These are phyloP conservation scores for Chrysopogon serrulatus DNA, from an alignment of 176 grass and related monocot genomes.

Conservation along the genomic window DNA sequence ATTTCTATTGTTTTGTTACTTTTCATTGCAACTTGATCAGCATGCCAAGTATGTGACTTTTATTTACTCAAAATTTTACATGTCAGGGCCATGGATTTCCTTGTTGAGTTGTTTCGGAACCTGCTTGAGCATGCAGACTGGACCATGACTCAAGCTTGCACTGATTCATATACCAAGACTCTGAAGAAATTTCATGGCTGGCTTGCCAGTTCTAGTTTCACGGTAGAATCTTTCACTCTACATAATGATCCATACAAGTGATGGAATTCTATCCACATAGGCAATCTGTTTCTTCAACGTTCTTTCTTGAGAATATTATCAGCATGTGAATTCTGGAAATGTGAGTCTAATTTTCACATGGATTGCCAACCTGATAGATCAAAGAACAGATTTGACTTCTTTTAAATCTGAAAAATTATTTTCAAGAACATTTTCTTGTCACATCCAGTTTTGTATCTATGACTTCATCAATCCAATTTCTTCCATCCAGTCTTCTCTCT, in stretches of 20 bases:
- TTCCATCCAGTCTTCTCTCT: neutral
- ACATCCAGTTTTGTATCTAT: neutral
- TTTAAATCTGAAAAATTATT: neutral
- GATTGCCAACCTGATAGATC: neutral
- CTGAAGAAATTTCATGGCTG: slow-evolving; percentile 97
- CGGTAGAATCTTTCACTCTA: slow-evolving; percentile 38
- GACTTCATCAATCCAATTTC: neutral
- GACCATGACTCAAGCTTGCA: slow-evolving; percentile 89
- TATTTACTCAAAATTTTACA: slow-evolving; percentile 14
- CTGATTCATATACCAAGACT: slow-evolving; percentile 88
- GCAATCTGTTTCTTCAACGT: neutral
- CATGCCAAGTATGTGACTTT: neutral
- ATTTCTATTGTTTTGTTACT: neutral
- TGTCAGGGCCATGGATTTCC: slow-evolving; percentile 91
- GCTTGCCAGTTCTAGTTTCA: slow-evolving; percentile 94
- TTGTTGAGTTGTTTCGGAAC: slow-evolving; percentile 90
- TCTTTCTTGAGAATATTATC: neutral
- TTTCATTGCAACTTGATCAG: neutral
- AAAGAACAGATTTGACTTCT: neutral
- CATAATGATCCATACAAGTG: neutral
- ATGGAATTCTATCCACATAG: neutral
- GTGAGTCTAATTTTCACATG: neutral
- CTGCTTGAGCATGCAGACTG: slow-evolving; percentile 80
- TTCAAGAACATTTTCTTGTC: neutral
- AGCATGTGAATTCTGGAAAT: neutral